These are phyloP conservation scores for Salix exigua DNA, from an alignment of 345 rosid genomes.

Conservation along the genomic window DNA sequence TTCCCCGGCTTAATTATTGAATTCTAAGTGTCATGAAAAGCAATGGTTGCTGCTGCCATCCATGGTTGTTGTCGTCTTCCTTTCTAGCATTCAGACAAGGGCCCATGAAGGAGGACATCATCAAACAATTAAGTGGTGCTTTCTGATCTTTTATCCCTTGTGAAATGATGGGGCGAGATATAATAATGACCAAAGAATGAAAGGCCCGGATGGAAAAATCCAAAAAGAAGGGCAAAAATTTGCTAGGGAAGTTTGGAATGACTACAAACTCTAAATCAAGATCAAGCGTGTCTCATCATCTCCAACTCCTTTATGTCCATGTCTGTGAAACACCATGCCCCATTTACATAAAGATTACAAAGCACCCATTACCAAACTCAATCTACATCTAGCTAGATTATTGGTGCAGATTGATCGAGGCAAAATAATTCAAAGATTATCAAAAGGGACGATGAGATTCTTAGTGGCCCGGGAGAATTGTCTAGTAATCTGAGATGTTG, in stretches of 20 bases:
- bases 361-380: background rate
- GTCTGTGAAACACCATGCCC: slow-evolving; percentile 25
- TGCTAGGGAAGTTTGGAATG: slow-evolving; percentile 8
- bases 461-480: background rate
- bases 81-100: background rate
- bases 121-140: background rate
- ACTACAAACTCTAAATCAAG: slow-evolving; percentile 10
- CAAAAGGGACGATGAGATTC: background rate
- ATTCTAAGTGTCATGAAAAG: too few relatives aligned
- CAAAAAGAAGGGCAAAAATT: slow-evolving; percentile 33
- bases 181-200: background rate
- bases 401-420: background rate
- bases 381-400: background rate
- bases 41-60: background rate
- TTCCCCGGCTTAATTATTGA: too few relatives aligned
- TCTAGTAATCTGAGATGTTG: background rate
- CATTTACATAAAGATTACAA: background rate
- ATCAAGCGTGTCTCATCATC: slow-evolving; percentile 10
- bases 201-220: slow-evolving; percentile 24
- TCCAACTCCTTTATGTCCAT: slow-evolving; percentile 17
- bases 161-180: background rate
- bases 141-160: background rate
- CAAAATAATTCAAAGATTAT: background rate
- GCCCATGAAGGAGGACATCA: background rate
- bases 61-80: background rate